These are phyloP conservation scores for Ormosia semicastrata DNA, from an alignment of 306 rosid genomes.

Conservation along the genomic window DNA sequence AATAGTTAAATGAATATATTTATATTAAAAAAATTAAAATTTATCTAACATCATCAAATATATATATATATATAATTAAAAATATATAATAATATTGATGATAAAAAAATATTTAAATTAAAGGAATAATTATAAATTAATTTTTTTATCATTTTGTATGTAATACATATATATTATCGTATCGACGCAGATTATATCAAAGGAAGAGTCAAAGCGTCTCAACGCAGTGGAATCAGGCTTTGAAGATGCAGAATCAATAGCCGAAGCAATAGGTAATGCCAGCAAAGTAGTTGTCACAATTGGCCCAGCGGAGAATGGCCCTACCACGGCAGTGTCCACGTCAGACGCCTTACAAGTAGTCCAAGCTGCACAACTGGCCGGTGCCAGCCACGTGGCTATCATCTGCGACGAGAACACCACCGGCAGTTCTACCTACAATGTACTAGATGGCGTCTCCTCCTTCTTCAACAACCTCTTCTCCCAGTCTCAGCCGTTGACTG, in stretches of 20 bases:
- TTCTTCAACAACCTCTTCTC: conserved; percentile 85
- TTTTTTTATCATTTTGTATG: too few species aligned
- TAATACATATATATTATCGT: too few species aligned
- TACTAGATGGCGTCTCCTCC: conserved; percentile 77
- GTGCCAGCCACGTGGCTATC: conserved; percentile 87
- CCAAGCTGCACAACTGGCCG: conserved; percentile 85
- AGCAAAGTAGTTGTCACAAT: conserved; percentile 93
- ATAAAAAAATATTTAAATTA: too few species aligned
- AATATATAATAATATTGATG: too few species aligned
- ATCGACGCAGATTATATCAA: conserved; percentile 77
- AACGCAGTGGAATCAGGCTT: conserved; percentile 85
- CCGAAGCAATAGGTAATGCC: conserved; percentile 95
- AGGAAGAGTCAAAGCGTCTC: conserved; percentile 81
- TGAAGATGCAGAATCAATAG: conserved; percentile 67
- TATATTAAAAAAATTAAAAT: too few species aligned
- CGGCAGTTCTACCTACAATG: conserved; percentile 67
- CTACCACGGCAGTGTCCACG: conserved; percentile 59
- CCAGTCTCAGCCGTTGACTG: conserved; percentile 54
- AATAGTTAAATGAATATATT: too few species aligned
- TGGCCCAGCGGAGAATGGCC: conserved; percentile 76
- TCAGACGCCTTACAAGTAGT: conserved; percentile 76
- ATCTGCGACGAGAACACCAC: conserved; percentile 52
- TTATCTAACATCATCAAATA: too few species aligned
- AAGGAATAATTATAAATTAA: too few species aligned
- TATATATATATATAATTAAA: too few species aligned